Evolutionary conservation across 306 rosid species (phyloP).

Genomic region (Herpetospermum pedunculosum): DNA sequence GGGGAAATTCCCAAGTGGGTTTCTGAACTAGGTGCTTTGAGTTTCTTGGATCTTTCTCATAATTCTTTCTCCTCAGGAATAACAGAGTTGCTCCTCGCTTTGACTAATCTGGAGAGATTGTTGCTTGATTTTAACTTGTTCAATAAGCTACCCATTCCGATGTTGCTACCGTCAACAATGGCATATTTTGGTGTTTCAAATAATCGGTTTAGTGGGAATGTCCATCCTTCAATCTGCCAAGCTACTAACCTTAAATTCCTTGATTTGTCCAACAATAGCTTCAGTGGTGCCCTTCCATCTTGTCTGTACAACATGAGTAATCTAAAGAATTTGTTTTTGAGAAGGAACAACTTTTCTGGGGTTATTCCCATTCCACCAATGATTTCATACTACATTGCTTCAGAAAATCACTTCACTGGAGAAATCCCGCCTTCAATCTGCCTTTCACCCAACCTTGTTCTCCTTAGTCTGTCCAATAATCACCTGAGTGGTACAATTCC

Average conservation of each 20-base stretch:
- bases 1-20: slow-evolving; percentile 19
- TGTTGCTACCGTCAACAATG: neutral
- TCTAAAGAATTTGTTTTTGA: slow-evolving; percentile 3
- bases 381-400: neutral
- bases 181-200: neutral
- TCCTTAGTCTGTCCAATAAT: slow-evolving; percentile 9
- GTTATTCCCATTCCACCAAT: neutral
- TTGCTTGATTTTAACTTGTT: slow-evolving; percentile 19
- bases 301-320: neutral
- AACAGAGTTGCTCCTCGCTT: neutral
- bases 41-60: neutral
- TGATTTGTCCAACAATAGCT: slow-evolving; percentile 10
- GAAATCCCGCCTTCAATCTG: slow-evolving; percentile 9
- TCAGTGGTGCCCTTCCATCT: slow-evolving; percentile 16
- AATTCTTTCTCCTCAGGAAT: neutral
- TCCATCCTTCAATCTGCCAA: slow-evolving; percentile 6
- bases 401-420: slow-evolving; percentile 19
- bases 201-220: slow-evolving; percentile 13
- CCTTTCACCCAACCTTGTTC: neutral
- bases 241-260: neutral
- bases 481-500: slow-evolving; percentile 15
- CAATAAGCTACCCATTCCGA: slow-evolving; percentile 13
- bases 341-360: slow-evolving; percentile 21
- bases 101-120: fast-evolving
- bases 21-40: neutral